Evolutionary conservation across 176 grass and related monocot genomes (phyloP), one percentile per base, ranked within the genome.

Genomic region (Chloris gayana): DNA sequence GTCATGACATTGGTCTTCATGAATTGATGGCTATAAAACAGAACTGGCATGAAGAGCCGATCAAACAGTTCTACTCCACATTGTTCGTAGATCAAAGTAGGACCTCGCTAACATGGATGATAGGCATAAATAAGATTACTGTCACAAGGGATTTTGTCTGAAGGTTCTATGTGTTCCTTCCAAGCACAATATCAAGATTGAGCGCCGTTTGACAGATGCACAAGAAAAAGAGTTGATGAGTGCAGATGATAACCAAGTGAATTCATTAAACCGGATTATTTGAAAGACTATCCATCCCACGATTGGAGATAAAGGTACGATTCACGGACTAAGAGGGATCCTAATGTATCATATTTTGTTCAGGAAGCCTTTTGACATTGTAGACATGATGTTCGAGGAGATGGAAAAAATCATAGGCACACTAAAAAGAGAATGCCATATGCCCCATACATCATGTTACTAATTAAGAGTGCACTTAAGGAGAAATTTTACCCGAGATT

Each of bases 371-470:
- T 76, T 63, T 9, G 74, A 76, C 58, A 1, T 76, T 63, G 53
- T 76, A 22, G 74, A 76, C 38, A 31, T 32, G 58, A 45, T 76
- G 58, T 10, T 76, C 25, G 12, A 6, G 38, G 9, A 64, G 39
- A 46, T 77, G 6, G 0, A 64, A 47, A 77, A 45, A 63, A 64
- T 8, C 27, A 17, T 1, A 51, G 0, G 0, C 25, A 63, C 24
- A 31, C 0, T 2, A 64, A 0, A 32, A 29, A 19, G n/a, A 21
- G 11, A 5, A 42, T 63, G 0, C 74, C 74, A 29, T 64, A 77
- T 64, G 74, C 74, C 25, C 58, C 38, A 22, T 77, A 77, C 74
- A 76, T 45, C 37, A 76, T 63, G 74, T 63, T 76, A 63, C 57
- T 76, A 0, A 63, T 63, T 21, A 1, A 63, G 0, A 2, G 22